A percentile compares a stretch with the other conserved stretches of the same genome.
phyloP scores from a whole-genome alignment of 352 stramenopile genomes.

The Globisporangium viniferum region DNA sequence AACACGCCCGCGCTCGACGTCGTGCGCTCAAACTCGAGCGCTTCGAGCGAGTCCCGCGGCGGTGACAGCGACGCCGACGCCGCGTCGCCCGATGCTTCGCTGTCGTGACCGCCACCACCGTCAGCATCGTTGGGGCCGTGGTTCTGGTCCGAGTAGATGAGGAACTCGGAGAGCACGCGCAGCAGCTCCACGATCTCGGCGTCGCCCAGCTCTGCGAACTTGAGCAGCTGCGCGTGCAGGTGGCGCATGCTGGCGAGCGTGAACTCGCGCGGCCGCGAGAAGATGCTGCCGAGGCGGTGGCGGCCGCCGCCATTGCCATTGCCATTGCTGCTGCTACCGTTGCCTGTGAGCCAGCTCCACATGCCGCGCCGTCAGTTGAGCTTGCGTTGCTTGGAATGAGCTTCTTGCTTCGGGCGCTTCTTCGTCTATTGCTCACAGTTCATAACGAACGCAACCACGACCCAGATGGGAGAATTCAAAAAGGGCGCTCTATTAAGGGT shows the following conservation, averaged over 20 bases:
- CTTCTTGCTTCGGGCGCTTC: neutral
- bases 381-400: neutral
- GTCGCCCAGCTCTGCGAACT: slow-evolving; percentile 54
- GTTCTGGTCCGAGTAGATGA: slow-evolving; percentile 88
- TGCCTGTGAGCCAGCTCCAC: slow-evolving; percentile 45
- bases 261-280: slow-evolving; percentile 43
- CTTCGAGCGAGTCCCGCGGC: slow-evolving; percentile 9
- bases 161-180: slow-evolving; percentile 78
- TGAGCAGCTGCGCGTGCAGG: slow-evolving; percentile 69
- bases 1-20: slow-evolving; percentile 54
- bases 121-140: slow-evolving; percentile 24
- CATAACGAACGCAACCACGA: neutral
- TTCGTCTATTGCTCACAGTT: neutral
- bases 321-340: neutral
- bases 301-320: slow-evolving; percentile 3
- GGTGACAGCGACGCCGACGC: neutral
- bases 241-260: slow-evolving; percentile 66
- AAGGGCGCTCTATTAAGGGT: neutral
- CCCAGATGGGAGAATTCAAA: neutral
- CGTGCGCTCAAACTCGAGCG: slow-evolving; percentile 21
- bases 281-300: slow-evolving; percentile 19
- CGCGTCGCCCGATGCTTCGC: neutral
- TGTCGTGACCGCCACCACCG: neutral
- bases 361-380: slow-evolving; percentile 14
- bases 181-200: slow-evolving; percentile 80